These are phyloP conservation scores for Trichoderma sp. DNA, from an alignment of 2,329 filamentous ascomycete genomes.

Conservation along the genomic window DNA sequence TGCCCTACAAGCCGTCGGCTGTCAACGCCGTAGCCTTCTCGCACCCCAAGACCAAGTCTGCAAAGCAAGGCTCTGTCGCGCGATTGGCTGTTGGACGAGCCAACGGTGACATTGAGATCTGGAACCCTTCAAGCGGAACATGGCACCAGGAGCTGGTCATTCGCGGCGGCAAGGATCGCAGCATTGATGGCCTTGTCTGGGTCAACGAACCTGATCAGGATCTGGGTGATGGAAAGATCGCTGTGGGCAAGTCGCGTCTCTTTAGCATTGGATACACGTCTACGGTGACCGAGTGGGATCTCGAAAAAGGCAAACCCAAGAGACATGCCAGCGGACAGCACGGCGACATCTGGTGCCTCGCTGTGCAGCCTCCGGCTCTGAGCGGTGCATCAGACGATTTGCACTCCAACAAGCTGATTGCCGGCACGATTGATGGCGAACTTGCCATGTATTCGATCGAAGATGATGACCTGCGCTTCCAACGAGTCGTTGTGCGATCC, in stretches of 20 bases:
- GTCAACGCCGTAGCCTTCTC: conserved; percentile 97
- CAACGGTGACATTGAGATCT: conserved; percentile 96
- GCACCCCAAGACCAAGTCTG: conserved; percentile 56
- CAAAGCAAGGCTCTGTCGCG: conserved; percentile 52
- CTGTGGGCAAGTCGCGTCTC: conserved; percentile 73
- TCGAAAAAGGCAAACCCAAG: conserved; percentile 72
- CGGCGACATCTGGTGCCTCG: conserved; percentile 95
- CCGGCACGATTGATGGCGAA: conserved; percentile 86
- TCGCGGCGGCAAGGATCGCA: conserved; percentile 77
- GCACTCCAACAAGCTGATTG: conserved; percentile 63
- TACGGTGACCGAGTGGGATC: conserved; percentile 91
- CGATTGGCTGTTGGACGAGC: conserved; percentile 86
- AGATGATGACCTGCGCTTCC: conserved; percentile 77
- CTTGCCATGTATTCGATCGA: conserved; percentile 83
- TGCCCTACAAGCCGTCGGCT: conserved; percentile 83
- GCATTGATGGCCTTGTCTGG: conserved; percentile 89
- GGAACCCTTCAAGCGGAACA: conserved; percentile 78
- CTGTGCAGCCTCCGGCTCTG: conserved; percentile 65
- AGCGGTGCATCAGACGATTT: conserved; percentile 36
- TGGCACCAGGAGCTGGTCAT: conserved; percentile 93
- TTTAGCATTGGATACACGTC: conserved; percentile 97
- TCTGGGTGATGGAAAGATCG: conserved; percentile 57
- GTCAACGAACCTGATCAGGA: conserved; percentile 78
- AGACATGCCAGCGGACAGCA: conserved; percentile 87
- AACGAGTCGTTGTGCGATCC: conserved; percentile 70